These are phyloP conservation scores for Malus sieversii DNA, from an alignment of 306 rosid species.

Conservation along the genomic window DNA sequence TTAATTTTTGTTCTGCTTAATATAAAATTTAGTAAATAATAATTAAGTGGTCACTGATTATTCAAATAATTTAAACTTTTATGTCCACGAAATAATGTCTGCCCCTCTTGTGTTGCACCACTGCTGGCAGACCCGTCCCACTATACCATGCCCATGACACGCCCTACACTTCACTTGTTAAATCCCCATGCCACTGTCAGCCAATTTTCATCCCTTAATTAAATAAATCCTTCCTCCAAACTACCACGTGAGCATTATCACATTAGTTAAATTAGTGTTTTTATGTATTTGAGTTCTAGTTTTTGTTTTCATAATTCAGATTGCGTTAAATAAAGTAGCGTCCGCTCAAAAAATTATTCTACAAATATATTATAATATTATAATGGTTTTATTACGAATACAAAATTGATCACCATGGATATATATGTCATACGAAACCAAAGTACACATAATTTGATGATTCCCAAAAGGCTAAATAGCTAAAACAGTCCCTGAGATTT, in stretches of 20 bases:
- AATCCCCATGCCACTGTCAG: not conserved
- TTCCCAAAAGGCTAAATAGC: too few relatives aligned
- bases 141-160: not conserved
- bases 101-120: conserved; percentile 1
- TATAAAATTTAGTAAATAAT: not conserved
- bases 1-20: not conserved
- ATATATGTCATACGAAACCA: not conserved
- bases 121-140: not conserved
- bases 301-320: too few relatives aligned
- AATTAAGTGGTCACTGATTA: not conserved
- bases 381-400: too few relatives aligned
- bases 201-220: not conserved
- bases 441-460: not conserved
- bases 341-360: too few relatives aligned
- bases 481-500: too few relatives aligned
- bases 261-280: too few relatives aligned
- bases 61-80: not conserved
- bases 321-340: accelerated
- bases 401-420: too few relatives aligned
- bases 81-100: conserved; percentile 12
- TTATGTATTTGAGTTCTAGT: too few relatives aligned
- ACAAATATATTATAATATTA: not conserved
- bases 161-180: not conserved
- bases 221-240: not conserved
- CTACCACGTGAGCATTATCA: accelerated